Percentiles rank a stretch among this genome's conserved stretches.
Conservation (phyloP, 108 stramenopile species). For the Cyclotella atomus region DNA sequence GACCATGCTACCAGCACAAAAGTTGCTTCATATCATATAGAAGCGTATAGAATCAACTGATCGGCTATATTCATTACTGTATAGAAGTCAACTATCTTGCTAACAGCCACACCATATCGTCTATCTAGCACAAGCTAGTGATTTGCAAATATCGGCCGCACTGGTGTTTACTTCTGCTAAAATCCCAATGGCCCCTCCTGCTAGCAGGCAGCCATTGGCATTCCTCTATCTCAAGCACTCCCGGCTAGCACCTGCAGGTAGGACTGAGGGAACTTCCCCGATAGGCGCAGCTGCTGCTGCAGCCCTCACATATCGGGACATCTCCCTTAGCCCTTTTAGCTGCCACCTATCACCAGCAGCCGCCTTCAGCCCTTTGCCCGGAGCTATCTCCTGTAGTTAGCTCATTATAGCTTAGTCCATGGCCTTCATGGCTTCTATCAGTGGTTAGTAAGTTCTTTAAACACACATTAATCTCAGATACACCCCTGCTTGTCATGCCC, state of each 20-base stretch:
- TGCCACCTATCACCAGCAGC: neutral
- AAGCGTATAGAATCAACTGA: no score
- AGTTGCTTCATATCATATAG: no score
- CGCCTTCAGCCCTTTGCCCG: neutral
- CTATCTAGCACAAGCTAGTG: no score
- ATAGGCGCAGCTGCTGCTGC: neutral
- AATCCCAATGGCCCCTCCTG: neutral
- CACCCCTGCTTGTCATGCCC: no score
- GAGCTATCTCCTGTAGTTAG: neutral
- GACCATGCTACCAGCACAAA: no score
- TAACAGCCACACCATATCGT: no score
- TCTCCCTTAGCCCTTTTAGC: conserved; percentile 3
- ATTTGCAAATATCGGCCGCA: neutral
- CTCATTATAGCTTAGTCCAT: neutral
- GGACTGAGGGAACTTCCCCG: neutral
- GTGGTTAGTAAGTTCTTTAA: neutral
- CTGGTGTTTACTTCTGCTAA: neutral
- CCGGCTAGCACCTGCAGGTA: neutral
- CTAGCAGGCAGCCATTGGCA: neutral
- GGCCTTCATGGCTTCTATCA: neutral
- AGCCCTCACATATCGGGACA: neutral
- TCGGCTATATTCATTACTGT: no score
- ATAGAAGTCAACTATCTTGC: no score
- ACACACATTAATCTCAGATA: no score
- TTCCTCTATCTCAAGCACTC: conserved; percentile 2